These are phyloP conservation scores for Iris pallida DNA, from an alignment of 116 monocot genomes.

Conservation along the genomic window DNA sequence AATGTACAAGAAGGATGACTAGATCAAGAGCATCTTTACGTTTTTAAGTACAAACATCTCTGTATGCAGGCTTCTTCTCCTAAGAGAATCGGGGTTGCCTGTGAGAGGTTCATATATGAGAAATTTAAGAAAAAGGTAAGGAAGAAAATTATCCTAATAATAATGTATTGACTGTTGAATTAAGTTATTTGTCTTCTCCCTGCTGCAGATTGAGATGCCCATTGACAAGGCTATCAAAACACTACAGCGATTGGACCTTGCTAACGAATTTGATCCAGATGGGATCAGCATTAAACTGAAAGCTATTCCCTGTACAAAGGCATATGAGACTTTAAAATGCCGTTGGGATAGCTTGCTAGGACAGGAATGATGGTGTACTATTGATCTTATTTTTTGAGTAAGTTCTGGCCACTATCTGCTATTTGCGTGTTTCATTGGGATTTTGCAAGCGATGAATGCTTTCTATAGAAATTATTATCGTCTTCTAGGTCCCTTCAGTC, in stretches of 20 bases:
- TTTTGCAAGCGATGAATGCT: too few relatives aligned
- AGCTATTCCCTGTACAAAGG: slow-evolving; percentile 50
- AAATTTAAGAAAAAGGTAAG: slow-evolving; percentile 71
- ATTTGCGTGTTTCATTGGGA: too few relatives aligned
- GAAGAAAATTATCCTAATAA: slow-evolving; percentile 1
- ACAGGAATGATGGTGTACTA: slow-evolving; percentile 13
- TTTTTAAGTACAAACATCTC: not conserved
- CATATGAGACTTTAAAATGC: slow-evolving; percentile 50
- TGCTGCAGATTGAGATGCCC: slow-evolving; percentile 86
- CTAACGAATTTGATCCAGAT: slow-evolving; percentile 30
- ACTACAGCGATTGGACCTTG: slow-evolving; percentile 54
- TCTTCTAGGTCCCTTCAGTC: too few relatives aligned
- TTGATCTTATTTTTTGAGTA: too few relatives aligned
- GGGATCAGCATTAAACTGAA: slow-evolving; percentile 25
- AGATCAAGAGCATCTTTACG: not conserved
- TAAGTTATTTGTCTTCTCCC: not conserved
- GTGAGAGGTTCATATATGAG: slow-evolving; percentile 72
- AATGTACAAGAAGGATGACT: not conserved
- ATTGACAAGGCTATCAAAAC: slow-evolving; percentile 70
- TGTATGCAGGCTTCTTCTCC: slow-evolving; percentile 39
- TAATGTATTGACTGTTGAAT: not conserved
- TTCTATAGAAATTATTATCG: too few relatives aligned
- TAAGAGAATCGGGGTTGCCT: slow-evolving; percentile 48
- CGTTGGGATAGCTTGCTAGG: slow-evolving; percentile 63
- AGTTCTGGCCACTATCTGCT: too few relatives aligned